Conservation (phyloP, 768 basidiomycete genomes). For the Mycena rebaudengoi region DNA sequence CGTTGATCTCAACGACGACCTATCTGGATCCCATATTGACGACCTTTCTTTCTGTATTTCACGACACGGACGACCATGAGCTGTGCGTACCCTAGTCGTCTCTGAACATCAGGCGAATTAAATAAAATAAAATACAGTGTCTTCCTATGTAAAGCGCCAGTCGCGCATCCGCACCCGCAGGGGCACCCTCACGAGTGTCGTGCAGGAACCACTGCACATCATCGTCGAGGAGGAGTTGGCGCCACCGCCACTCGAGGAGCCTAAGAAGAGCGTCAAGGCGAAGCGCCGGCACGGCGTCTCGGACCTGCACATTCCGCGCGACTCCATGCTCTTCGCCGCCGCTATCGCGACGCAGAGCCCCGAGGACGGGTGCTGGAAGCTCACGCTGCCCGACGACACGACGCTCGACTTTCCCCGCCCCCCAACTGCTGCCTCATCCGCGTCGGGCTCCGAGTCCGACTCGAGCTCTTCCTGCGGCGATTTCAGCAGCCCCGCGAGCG, state of each 20-base stretch:
- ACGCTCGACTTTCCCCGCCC: too few relatives aligned
- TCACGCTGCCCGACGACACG: too few relatives aligned
- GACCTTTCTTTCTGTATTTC: not conserved
- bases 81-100: not conserved
- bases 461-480: too few relatives aligned
- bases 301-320: slow-evolving; percentile 18
- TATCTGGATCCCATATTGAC: too few relatives aligned
- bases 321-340: not conserved
- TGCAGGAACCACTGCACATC: not conserved
- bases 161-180: slow-evolving; percentile 14
- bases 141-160: slow-evolving; percentile 20
- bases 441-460: too few relatives aligned
- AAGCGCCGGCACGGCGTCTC: slow-evolving; percentile 20
- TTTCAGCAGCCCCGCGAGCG: too few relatives aligned
- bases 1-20: too few relatives aligned
- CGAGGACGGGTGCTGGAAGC: too few relatives aligned
- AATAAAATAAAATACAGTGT: not conserved
- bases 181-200: not conserved
- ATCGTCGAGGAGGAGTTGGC: not conserved
- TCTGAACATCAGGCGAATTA: not conserved
- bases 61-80: not conserved
- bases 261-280: slow-evolving; percentile 19
- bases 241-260: slow-evolving; percentile 13
- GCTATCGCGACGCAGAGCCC: too few relatives aligned
- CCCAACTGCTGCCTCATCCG: too few relatives aligned